These are phyloP conservation scores for Penicillium ochrochloron DNA, from an alignment of 495 filamentous ascomycete species.

Conservation along the genomic window DNA sequence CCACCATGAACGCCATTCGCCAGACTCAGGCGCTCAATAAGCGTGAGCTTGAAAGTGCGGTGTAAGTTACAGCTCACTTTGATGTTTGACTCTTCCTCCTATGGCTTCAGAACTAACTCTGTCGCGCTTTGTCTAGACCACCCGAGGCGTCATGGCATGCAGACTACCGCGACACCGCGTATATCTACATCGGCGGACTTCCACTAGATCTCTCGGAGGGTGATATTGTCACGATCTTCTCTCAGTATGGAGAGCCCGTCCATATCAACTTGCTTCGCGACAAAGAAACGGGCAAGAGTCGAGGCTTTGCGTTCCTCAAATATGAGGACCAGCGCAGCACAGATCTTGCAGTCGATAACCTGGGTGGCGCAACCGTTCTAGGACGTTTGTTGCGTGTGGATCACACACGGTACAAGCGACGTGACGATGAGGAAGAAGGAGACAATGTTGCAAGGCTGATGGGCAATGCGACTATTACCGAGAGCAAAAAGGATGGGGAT, in stretches of 20 bases:
- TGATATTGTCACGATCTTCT: constrained; percentile 96
- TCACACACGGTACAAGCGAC: constrained; percentile 86
- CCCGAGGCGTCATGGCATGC: constrained; percentile 94
- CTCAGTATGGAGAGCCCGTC: constrained; percentile 92
- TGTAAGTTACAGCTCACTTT: constrained; percentile 51
- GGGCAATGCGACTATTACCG: constrained; percentile 34
- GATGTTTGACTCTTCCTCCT: constrained; percentile 2
- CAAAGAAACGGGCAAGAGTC: constrained; percentile 93
- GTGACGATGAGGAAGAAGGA: constrained; percentile 80
- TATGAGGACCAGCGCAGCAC: constrained; percentile 98
- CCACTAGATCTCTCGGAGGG: constrained; percentile 94
- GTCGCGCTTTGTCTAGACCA: constrained; percentile 48
- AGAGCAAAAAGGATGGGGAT: constrained; percentile 39
- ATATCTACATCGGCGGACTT: constrained; percentile 93
- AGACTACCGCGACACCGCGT: constrained; percentile 97
- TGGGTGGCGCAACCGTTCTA: constrained; percentile 82
- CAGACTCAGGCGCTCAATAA: constrained; percentile 93
- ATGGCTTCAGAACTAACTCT: constrained; percentile 22
- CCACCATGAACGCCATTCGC: constrained; percentile 86
- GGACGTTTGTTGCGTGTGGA: constrained; percentile 86
- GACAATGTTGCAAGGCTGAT: constrained; percentile 55
- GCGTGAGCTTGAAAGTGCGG: constrained; percentile 85
- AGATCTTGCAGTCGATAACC: constrained; percentile 93
- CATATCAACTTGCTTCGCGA: constrained; percentile 90
- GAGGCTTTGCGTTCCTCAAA: constrained; percentile 93